phyloP scores from a whole-genome alignment of 1,284 basidiomycete genomes.

The Pseudozyma hubeiensis region DNA sequence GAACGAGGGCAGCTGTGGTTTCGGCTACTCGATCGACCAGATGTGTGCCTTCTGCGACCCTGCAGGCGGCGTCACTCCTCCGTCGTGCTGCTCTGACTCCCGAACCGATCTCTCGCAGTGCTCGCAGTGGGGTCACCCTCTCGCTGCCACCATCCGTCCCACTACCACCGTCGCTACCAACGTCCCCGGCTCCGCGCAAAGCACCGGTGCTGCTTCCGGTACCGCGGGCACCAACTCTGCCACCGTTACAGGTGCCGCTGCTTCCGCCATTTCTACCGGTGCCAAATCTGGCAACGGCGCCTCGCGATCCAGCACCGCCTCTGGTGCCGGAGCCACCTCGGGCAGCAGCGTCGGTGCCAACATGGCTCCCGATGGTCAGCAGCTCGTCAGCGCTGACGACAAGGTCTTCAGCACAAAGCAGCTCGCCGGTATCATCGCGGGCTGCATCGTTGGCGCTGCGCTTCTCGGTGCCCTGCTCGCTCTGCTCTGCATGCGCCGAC shows the following conservation, averaged over 20 bases:
- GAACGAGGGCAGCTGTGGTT: constrained; percentile 72
- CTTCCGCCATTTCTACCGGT: constrained; percentile 13
- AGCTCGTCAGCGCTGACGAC: constrained; percentile 33
- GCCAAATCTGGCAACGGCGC: not conserved
- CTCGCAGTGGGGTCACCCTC: constrained; percentile 56
- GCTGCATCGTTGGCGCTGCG: constrained; percentile 54
- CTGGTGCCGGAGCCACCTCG: constrained; percentile 9
- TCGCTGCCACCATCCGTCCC: constrained; percentile 50
- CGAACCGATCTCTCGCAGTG: constrained; percentile 58
- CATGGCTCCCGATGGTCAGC: constrained; percentile 34
- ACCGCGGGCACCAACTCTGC: constrained; percentile 25
- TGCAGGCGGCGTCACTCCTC: constrained; percentile 47
- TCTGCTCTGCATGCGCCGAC: constrained; percentile 40
- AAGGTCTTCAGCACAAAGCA: constrained; percentile 32
- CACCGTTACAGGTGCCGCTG: constrained; percentile 23
- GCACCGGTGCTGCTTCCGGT: constrained; percentile 16
- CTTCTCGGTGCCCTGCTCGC: constrained; percentile 55
- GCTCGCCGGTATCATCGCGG: constrained; percentile 59
- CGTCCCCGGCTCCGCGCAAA: constrained; percentile 27
- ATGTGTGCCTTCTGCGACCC: constrained; percentile 70
- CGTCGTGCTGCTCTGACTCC: constrained; percentile 56
- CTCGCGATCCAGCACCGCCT: constrained; percentile 14
- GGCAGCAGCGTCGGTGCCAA: constrained; percentile 13
- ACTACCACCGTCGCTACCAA: constrained; percentile 51
- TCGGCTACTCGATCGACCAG: constrained; percentile 67